Base-by-base conservation (phyloP, 2,329 filamentous ascomycete genomes). In the Pyrenophora seminiperda region DNA sequence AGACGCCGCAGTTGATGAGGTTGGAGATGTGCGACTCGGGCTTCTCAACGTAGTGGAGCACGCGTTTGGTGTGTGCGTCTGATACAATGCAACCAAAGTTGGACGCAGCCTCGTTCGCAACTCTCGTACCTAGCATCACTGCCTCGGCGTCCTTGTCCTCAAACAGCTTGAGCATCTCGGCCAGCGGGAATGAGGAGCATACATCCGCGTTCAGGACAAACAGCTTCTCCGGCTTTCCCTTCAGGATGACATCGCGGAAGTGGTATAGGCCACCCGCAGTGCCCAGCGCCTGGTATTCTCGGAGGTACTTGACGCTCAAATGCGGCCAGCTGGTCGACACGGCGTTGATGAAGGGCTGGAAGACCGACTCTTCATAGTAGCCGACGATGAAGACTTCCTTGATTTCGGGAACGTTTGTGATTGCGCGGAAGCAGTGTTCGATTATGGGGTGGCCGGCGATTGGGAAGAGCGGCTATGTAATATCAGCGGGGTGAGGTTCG, bases 41-140 rank as follows among this genome's bases (percentile, higher is more conserved):
- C 81, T 97, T 97, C 83, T 97, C 94, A 73, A 99, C 94, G 77
- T 99, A 97, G 79, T 99, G 94, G 53, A 97, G 86, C 37, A 99
- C 94, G 61, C 93, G 91, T 73, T 93, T 92, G 59, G 90, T 96
- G 77, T 97, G 91, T 34, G 88, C 80, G 75, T 99, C 94, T 47
- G 90, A 94, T 49, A 97, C 94, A 69, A 97, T 96, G 82, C 94
- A 99, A 57, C 94, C 94, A 73, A 97, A 99, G 81, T 97, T 97
- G 66, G 84, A 89, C 24, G 94, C 93, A 15, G 92, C 89, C 49
- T 97, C 93, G 69, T 95, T 90, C 71, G 86, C 86, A 50, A 97
- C 91, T 47, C 91, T 83, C 32, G 94, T 99, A 45, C 94, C 94
- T 58, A 99, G 81, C 73, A 99, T 97, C 62, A 97, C 89, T 24